Evolutionary conservation across 2,329 filamentous ascomycete genomes (phyloP).

Genomic region (Penicillium sp.): DNA sequence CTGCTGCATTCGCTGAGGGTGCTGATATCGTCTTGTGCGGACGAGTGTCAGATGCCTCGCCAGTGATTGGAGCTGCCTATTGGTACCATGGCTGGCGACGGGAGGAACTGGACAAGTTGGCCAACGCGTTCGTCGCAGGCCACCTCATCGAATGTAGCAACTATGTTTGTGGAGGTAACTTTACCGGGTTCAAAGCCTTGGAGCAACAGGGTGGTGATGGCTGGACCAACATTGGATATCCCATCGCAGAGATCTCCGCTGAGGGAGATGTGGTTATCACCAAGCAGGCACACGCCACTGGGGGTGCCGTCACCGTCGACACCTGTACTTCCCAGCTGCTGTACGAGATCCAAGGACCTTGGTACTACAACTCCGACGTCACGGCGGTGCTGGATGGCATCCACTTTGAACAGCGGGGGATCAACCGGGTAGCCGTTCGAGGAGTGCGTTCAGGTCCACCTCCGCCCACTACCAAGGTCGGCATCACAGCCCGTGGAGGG

Average conservation of each 20-base stretch:
- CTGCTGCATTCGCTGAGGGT: constrained; percentile 43
- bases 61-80: constrained; percentile 47
- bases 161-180: constrained; percentile 51
- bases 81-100: constrained; percentile 51
- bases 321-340: constrained; percentile 59
- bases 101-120: constrained; percentile 42
- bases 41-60: constrained; percentile 50
- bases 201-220: constrained; percentile 34
- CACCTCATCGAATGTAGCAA: constrained; percentile 47
- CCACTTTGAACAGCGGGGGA: constrained; percentile 56
- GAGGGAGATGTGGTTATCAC: constrained; percentile 49
- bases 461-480: constrained; percentile 57
- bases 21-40: constrained; percentile 52
- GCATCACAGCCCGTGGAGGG: constrained; percentile 51
- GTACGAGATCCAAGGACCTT: constrained; percentile 60
- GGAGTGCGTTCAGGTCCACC: constrained; percentile 51
- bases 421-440: constrained; percentile 55
- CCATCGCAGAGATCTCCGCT: constrained; percentile 50
- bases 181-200: constrained; percentile 46
- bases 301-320: constrained; percentile 52
- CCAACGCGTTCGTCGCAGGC: constrained; percentile 45
- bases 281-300: constrained; percentile 44
- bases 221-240: constrained; percentile 53
- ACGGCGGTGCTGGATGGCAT: constrained; percentile 57
- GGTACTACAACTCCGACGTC: constrained; percentile 63